phyloP scores from a whole-genome alignment of 495 filamentous ascomycete species.

The Thozetella sp. region DNA sequence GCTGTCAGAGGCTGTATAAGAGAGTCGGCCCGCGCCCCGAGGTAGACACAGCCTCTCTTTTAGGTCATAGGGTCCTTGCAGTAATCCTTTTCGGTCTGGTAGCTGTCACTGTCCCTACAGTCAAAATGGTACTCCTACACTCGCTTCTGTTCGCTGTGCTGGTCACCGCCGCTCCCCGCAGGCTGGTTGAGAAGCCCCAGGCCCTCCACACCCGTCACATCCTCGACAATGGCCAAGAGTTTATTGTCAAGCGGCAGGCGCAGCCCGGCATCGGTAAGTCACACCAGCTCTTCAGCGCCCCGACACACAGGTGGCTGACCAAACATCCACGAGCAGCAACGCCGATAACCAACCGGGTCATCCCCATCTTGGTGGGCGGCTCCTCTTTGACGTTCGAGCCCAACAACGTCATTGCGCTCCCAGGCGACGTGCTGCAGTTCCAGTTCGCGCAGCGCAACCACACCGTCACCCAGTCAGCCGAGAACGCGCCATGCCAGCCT shows the following conservation, averaged over 20 bases:
- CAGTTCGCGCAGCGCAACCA: background rate
- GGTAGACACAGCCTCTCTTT: too few relatives aligned
- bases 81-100: too few relatives aligned
- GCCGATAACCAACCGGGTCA: background rate
- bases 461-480: background rate
- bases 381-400: background rate
- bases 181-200: background rate
- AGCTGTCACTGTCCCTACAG: too few relatives aligned
- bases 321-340: too few relatives aligned
- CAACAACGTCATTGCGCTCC: background rate
- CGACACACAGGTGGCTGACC: too few relatives aligned
- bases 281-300: too few relatives aligned
- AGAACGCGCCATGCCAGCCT: background rate
- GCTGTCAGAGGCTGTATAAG: too few relatives aligned
- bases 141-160: background rate
- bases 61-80: too few relatives aligned
- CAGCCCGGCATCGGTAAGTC: too few relatives aligned
- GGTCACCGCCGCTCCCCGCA: background rate
- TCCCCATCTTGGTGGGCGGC: background rate
- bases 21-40: too few relatives aligned
- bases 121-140: background rate
- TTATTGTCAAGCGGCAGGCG: background rate
- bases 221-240: background rate
- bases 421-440: background rate
- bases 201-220: background rate